Evolutionary conservation across 148 eudicot genomes (phyloP).

Genomic region (Pharnaceum exiguum): DNA sequence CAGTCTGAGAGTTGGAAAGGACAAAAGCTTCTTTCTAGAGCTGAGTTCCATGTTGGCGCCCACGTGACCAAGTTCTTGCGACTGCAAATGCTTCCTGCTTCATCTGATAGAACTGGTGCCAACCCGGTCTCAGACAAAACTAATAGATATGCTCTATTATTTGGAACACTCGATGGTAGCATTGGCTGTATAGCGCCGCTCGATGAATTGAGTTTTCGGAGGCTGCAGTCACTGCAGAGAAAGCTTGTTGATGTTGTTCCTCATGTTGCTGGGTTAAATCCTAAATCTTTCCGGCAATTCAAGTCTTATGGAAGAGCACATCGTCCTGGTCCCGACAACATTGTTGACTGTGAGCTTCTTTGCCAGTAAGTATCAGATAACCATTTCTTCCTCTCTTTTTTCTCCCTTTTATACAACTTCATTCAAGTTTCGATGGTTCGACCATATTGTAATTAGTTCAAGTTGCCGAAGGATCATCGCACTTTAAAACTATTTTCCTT

Average conservation of each 20-base stretch:
- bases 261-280: slow-evolving; percentile 51
- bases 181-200: slow-evolving; percentile 93
- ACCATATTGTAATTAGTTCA: no score
- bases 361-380: slow-evolving; percentile 53
- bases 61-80: slow-evolving; percentile 86
- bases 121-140: slow-evolving; percentile 72
- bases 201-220: slow-evolving; percentile 83
- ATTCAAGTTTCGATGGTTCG: not conserved
- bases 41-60: slow-evolving; percentile 94
- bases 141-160: slow-evolving; percentile 76
- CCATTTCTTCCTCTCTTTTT: not conserved
- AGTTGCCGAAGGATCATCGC: no score
- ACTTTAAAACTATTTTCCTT: no score
- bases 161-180: slow-evolving; percentile 96
- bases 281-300: slow-evolving; percentile 64
- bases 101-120: slow-evolving; percentile 48
- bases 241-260: slow-evolving; percentile 86
- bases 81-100: slow-evolving; percentile 83
- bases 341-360: slow-evolving; percentile 89
- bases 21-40: slow-evolving; percentile 91
- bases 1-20: slow-evolving; percentile 96
- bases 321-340: slow-evolving; percentile 94
- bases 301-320: slow-evolving; percentile 84
- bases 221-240: slow-evolving; percentile 89
- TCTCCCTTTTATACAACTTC: not conserved